phyloP scores from a whole-genome alignment of 1,284 basidiomycete genomes.

The Pyrrhoderma lamaoense region DNA sequence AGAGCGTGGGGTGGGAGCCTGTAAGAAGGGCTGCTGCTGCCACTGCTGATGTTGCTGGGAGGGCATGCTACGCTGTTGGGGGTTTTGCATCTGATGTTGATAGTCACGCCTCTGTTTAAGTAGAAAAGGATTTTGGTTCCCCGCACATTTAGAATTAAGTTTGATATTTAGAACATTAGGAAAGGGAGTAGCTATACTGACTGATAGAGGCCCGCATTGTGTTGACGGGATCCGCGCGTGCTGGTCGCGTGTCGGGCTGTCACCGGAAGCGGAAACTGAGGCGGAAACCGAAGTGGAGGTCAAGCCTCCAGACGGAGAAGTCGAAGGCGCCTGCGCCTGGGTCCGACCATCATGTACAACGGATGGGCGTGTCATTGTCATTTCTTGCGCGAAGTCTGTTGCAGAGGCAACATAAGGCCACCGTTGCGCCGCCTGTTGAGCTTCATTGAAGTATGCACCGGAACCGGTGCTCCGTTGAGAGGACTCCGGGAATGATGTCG shows the following conservation, averaged over 20 bases:
- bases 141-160: not conserved
- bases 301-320: not conserved
- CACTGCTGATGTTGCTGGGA: conserved; percentile 8
- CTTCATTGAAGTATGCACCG: not conserved
- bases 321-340: conserved; percentile 8
- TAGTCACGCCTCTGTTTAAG: not conserved
- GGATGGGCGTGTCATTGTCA: conserved; percentile 8
- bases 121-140: not conserved
- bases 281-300: not conserved
- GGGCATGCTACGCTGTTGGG: conserved; percentile 5
- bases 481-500: conserved; percentile 5
- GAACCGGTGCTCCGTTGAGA: conserved; percentile 5
- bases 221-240: conserved; percentile 4
- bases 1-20: conserved; percentile 7
- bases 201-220: not conserved
- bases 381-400: conserved; percentile 3
- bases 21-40: not conserved
- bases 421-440: conserved; percentile 2
- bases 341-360: not conserved
- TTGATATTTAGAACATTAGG: not conserved
- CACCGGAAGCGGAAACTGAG: conserved; percentile 2
- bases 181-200: conserved; percentile 1
- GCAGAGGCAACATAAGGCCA: conserved; percentile 2
- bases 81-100: conserved; percentile 4
- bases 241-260: not conserved